Base-by-base conservation (phyloP, 2,329 filamentous ascomycete genomes). In the Aspergillus felis region DNA sequence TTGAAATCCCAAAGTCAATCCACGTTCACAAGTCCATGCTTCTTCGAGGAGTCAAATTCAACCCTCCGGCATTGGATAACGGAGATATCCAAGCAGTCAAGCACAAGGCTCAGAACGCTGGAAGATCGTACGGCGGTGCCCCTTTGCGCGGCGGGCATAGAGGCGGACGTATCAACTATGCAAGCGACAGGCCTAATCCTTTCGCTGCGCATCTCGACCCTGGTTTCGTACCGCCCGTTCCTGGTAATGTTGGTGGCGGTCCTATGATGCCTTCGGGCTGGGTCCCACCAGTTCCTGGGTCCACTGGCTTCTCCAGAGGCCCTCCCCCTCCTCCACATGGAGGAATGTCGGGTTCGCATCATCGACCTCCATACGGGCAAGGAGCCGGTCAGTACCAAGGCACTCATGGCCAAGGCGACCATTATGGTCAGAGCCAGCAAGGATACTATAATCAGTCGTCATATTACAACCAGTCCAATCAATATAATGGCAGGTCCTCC, bases 21-120 rank as follows among this genome's bases (percentile, higher is more conserved):
- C 84, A 90, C 66, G 79, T 85, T 4, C 94, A 99, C 77, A 97
- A 97, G 72, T 97, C 92, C 5, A 95, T 96, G 89, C 83, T 99
- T 14, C 82, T 99, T 38, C 87, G 91, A 2, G 94, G 94, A 12
- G 87, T 92, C 42, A 86, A 88, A 66, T 82, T 92, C 56, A 85
- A 89, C 4, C 77, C 82, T 1, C 85, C 90, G 1, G 88, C 86
- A 9, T 83, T 99, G 1, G 89, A 90, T 57, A 82, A 84, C 35
- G 84, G 83, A 57, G 92, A 97, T 68, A 85, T 93, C 54, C 88
- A 92, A 62, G 81, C 84, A 7, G 83, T 92, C 47, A 85, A 86
- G 69, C 82, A 83, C 54, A 87, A 88, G 70, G 79, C 87, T 35
- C 79, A 83, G 55, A 82, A 84, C 59, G 81, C 82, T 24, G 87